A percentile compares a stretch with the other conserved stretches of the same genome.
phyloP scores from a whole-genome alignment of 371 early-diverging fungal species.

The Syncephalastrum contaminatum region DNA sequence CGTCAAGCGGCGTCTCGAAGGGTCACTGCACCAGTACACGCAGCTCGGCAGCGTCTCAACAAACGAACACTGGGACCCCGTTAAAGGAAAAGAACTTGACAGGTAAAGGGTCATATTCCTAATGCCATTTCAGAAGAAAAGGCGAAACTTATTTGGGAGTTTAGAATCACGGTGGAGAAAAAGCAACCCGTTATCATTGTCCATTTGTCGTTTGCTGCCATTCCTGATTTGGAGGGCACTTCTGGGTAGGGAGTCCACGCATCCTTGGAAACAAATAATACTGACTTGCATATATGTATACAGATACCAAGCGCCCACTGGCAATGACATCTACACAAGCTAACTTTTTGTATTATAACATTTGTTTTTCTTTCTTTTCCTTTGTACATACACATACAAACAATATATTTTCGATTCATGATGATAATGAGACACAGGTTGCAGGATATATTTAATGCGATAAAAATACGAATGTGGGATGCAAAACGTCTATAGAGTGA shows the following conservation, averaged over 20 bases:
- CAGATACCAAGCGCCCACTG: constrained; percentile 41
- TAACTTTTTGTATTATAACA: constrained; percentile 1
- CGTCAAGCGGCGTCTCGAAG: constrained; percentile 58
- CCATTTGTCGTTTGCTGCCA: constrained; percentile 28
- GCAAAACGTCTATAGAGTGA: too few relatives aligned
- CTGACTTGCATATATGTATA: background rate
- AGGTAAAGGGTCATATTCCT: constrained; percentile 15
- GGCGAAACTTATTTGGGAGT: background rate
- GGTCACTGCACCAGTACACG: constrained; percentile 60
- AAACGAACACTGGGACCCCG: constrained; percentile 57
- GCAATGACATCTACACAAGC: constrained; percentile 27
- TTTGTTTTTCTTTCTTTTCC: constrained; percentile 7
- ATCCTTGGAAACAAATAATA: background rate
- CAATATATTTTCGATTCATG: constrained; percentile 19
- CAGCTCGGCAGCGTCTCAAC: constrained; percentile 55
- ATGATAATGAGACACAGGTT: constrained; percentile 1
- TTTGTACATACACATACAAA: constrained; percentile 39
- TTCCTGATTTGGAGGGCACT: constrained; percentile 34
- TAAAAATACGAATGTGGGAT: too few relatives aligned
- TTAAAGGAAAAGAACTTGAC: constrained; percentile 34
- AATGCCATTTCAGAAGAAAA: background rate
- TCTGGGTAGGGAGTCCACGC: constrained; percentile 23
- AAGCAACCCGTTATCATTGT: constrained; percentile 44
- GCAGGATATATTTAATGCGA: too few relatives aligned
- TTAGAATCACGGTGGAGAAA: constrained; percentile 37